Conservation (phyloP, 2,329 filamentous ascomycete genomes). For the Lachnellula subtilissima region DNA sequence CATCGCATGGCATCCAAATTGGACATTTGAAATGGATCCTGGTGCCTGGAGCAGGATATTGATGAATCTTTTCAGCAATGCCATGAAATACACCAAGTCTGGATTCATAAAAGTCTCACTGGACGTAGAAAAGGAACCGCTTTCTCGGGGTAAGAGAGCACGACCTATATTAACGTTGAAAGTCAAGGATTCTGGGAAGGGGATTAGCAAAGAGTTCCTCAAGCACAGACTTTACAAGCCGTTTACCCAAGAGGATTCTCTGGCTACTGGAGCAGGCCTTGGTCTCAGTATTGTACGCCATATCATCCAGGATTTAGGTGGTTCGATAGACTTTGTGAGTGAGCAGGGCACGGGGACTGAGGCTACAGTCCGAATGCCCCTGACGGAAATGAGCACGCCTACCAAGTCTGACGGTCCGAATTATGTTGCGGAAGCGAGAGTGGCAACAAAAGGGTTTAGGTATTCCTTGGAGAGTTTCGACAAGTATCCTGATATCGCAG, state of each 20-base stretch:
- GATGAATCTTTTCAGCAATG: slow-evolving; percentile 60
- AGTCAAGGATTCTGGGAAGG: slow-evolving; percentile 59
- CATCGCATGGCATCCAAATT: slow-evolving; percentile 43
- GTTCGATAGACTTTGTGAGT: slow-evolving; percentile 53
- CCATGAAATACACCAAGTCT: slow-evolving; percentile 54
- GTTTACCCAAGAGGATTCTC: slow-evolving; percentile 57
- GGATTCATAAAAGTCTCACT: slow-evolving; percentile 46
- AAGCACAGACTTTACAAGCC: slow-evolving; percentile 56
- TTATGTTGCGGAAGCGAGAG: slow-evolving; percentile 16
- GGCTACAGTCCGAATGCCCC: slow-evolving; percentile 32
- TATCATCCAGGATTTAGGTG: slow-evolving; percentile 55
- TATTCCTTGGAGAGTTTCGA: slow-evolving; percentile 26
- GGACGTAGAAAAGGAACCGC: slow-evolving; percentile 22
- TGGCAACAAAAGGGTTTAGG: slow-evolving; percentile 15
- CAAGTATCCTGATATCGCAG: slow-evolving; percentile 27
- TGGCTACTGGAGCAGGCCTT: slow-evolving; percentile 57
- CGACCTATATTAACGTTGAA: slow-evolving; percentile 34
- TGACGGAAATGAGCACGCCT: slow-evolving; percentile 8
- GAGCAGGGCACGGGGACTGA: slow-evolving; percentile 51
- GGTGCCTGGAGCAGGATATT: slow-evolving; percentile 48
- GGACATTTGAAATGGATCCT: slow-evolving; percentile 51
- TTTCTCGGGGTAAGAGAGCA: slow-evolving; percentile 11
- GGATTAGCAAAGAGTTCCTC: slow-evolving; percentile 59
- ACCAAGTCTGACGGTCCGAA: slow-evolving; percentile 9
- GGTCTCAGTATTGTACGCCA: slow-evolving; percentile 59